phyloP scores from a whole-genome alignment of 306 rosid species.

The Sphenostylis stenocarpa region DNA sequence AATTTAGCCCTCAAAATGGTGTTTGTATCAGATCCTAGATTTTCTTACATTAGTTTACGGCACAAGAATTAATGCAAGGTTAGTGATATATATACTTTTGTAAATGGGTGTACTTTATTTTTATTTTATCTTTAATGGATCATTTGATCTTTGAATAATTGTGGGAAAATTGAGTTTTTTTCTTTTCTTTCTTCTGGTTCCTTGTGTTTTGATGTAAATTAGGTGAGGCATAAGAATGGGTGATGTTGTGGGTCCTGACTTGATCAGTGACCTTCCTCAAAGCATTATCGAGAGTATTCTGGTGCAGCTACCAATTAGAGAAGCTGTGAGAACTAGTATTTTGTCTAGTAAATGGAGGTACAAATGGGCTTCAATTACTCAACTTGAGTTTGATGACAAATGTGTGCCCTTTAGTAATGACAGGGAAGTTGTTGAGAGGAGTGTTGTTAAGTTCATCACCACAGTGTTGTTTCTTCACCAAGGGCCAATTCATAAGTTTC shows the following conservation, averaged over 20 bases:
- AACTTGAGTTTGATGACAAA: constrained; percentile 73
- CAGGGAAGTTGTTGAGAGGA: constrained; percentile 35
- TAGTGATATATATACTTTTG: neutral
- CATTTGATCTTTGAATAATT: constrained; percentile 13
- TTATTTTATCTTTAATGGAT: neutral
- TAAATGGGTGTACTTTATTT: neutral
- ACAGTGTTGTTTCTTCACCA: constrained; percentile 77
- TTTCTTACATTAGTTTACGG: neutral
- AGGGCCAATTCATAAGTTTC: constrained; percentile 91
- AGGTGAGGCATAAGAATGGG: constrained; percentile 46
- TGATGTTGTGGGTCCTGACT: constrained; percentile 55
- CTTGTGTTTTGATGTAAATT: neutral
- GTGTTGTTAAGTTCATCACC: constrained; percentile 58
- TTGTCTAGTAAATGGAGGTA: constrained; percentile 87
- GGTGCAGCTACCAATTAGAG: constrained; percentile 63
- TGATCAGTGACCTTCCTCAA: constrained; percentile 81
- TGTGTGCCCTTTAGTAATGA: constrained; percentile 48
- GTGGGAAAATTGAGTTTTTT: neutral
- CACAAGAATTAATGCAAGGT: neutral
- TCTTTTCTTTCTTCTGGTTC: neutral
- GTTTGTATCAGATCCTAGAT: neutral
- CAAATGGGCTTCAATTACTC: constrained; percentile 69
- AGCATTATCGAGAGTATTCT: constrained; percentile 81
- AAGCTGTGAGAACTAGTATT: constrained; percentile 76
- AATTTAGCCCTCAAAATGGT: neutral